Evolutionary conservation across 768 basidiomycete genomes (phyloP).

Genomic region (Mrakia hoshinonis): DNA sequence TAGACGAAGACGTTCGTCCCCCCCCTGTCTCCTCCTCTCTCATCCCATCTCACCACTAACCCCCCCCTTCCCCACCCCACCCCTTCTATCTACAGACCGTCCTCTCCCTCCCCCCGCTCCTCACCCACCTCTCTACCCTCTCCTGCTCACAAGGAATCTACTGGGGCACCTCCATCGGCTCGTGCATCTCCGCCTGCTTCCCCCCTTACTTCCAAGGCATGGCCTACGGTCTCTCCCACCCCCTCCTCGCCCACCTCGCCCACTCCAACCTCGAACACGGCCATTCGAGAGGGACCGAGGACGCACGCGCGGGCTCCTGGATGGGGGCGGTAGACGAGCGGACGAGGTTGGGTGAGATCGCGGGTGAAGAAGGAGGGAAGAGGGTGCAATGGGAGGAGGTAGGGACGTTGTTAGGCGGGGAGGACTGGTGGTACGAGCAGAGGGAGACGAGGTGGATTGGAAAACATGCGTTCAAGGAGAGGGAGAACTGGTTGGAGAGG

Average conservation of each 20-base stretch:
- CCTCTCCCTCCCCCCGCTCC: neutral
- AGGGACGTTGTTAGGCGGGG: neutral
- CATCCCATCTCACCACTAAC: too few relatives aligned
- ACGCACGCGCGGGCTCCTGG: neutral
- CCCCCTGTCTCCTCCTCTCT: too few relatives aligned
- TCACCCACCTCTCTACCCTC: neutral
- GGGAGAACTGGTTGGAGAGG: too few relatives aligned
- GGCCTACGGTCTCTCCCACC: conserved; percentile 2
- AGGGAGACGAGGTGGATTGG: neutral
- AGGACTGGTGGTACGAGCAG: conserved; percentile 1
- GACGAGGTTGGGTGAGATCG: conserved; percentile 25
- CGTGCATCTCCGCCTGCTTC: conserved; percentile 4
- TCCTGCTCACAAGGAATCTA: neutral
- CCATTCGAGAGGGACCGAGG: neutral
- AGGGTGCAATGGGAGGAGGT: neutral
- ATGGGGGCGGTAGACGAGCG: neutral
- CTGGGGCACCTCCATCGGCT: neutral
- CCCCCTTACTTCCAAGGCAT: neutral
- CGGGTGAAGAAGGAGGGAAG: conserved; percentile 16
- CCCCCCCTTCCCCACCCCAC: too few relatives aligned
- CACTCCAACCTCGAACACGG: neutral
- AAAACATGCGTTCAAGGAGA: neutral
- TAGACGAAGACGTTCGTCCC: conserved; percentile 1
- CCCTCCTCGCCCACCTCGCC: conserved; percentile 3
- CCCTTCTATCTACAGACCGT: too few relatives aligned